These are phyloP conservation scores for Candida smagusa DNA, from an alignment of 1,139 yeast genomes.

Conservation along the genomic window DNA sequence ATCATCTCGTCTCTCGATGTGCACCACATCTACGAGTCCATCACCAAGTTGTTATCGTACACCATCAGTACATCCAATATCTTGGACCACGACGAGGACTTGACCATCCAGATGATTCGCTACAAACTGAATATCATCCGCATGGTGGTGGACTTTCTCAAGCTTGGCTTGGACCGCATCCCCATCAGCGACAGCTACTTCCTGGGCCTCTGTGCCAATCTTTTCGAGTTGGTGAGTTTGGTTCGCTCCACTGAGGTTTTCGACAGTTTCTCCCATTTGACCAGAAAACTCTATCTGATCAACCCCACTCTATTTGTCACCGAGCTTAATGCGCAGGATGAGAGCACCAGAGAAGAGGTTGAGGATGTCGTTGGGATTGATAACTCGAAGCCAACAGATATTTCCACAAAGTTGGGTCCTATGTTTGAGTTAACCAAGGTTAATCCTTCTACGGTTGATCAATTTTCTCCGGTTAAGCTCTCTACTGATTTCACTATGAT, in stretches of 20 bases:
- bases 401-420: constrained; percentile 16
- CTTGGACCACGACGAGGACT: constrained; percentile 26
- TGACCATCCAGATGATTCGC: constrained; percentile 36
- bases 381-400: constrained; percentile 13
- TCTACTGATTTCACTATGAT: constrained; percentile 40
- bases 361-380: constrained; percentile 34
- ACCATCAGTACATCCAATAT: constrained; percentile 32
- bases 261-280: constrained; percentile 21
- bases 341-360: constrained; percentile 30
- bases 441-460: constrained; percentile 14
- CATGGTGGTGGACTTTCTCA: constrained; percentile 28
- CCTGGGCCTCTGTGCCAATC: constrained; percentile 22
- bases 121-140: constrained; percentile 28
- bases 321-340: constrained; percentile 25
- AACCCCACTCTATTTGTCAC: constrained; percentile 27
- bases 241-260: constrained; percentile 32
- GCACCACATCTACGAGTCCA: constrained; percentile 28
- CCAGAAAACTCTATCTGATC: constrained; percentile 29
- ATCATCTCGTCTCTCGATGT: constrained; percentile 24
- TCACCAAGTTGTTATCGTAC: constrained; percentile 25
- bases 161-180: constrained; percentile 24
- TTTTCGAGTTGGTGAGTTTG: constrained; percentile 33
- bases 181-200: constrained; percentile 36
- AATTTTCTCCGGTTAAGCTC: constrained; percentile 31
- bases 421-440: constrained; percentile 30